Base-by-base conservation (phyloP, 805 yeast species). In the baker's yeast (Saccharomyces cerevisiae) region DNA sequence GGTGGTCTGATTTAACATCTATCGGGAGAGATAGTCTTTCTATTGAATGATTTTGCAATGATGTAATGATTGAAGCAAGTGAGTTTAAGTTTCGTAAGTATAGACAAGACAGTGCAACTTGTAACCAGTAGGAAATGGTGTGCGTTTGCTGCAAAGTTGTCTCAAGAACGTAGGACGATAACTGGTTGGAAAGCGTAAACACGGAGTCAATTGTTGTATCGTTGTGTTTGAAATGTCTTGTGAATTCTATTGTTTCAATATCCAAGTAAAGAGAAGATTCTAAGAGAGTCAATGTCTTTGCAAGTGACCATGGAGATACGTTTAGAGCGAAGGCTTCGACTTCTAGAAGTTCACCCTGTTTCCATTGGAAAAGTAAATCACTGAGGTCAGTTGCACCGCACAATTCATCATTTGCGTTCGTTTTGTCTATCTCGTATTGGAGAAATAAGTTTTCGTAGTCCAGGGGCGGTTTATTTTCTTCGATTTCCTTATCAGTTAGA, bases 21-120 rank as follows among this genome's bases (percentile, higher is more conserved):
- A 87, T 65, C 0, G 73, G 77, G 47, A 69, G 73, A n/a, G 74
- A 67, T 51, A 87, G 68, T 66, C 94, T 75, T 0, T 89, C 82
- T 46, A 87, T 72, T 46, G 84, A 76, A 65, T 84, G 87, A 51
- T 85, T 83, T 65, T 87, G 95, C 57, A 87, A 72, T 1, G 90
- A 78, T 0, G 90, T 85, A 73, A 87, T 81, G 48, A 87, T 84
- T 1, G 92, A 85, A 1, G 92, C 91, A 57, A 87, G 72, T 0
- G 94, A 83, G 64, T 87, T 87, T 72, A 83, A 87, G 65, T 87
- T 87, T 56, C 90, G 74, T 66, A 87, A 75, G 61, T 86, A 85
- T 46, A 84, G 74, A 59, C 90, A 83, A 1, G 90, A 84, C 52
- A 85, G 74, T 0, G 89, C 87, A 32, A 87, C 76, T 62, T 85